A percentile compares a stretch with the other conserved stretches of the same genome.
phyloP scores from a whole-genome alignment of 139 green algal genomes.

The Chlamydomonas sp. region DNA sequence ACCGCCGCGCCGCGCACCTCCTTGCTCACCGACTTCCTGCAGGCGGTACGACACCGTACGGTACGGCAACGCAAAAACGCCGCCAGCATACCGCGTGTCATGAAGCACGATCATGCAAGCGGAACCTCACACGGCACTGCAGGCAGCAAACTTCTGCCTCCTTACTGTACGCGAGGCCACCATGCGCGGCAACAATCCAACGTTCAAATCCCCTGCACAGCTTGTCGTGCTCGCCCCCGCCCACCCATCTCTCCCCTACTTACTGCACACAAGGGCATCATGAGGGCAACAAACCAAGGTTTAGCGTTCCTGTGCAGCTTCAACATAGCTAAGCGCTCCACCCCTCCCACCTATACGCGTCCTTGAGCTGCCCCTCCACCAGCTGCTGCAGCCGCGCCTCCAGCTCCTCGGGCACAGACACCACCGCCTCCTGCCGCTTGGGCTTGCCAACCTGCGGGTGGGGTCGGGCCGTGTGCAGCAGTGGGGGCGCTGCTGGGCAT shows the following conservation, averaged over 20 bases:
- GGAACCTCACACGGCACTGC: neutral
- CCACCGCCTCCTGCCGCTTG: slow-evolving; percentile 68
- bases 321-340: neutral
- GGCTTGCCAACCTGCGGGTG: slow-evolving; percentile 72
- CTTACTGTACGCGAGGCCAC: neutral
- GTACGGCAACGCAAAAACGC: neutral
- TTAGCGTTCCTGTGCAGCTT: neutral
- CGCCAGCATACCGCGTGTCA: neutral
- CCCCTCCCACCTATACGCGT: slow-evolving; percentile 50
- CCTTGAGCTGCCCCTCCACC: slow-evolving; percentile 50
- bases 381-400: slow-evolving; percentile 59
- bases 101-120: neutral
- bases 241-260: neutral
- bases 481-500: no score
- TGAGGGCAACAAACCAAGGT: neutral
- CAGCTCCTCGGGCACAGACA: slow-evolving; percentile 66
- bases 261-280: neutral
- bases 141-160: neutral
- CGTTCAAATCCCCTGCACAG: neutral
- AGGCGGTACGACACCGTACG: no score
- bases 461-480: no score
- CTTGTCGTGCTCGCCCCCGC: neutral
- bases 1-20: slow-evolving; percentile 53
- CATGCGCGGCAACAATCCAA: neutral
- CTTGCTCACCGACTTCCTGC: slow-evolving; percentile 54